Conservation (phyloP, 2,329 filamentous ascomycete genomes). For the Diaporthe caulivora region DNA sequence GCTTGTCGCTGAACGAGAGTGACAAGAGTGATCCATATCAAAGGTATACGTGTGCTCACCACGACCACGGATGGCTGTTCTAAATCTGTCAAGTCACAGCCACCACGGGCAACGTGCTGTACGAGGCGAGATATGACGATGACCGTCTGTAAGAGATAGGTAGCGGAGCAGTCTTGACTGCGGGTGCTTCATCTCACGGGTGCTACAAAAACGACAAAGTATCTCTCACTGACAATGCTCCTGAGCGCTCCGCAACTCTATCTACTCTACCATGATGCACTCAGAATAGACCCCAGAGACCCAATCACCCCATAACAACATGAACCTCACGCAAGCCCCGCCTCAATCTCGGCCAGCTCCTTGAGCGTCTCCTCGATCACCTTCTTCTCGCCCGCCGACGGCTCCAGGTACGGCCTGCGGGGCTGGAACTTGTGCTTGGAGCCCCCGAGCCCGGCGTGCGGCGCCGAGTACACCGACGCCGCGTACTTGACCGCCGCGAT, state of each 20-base stretch:
- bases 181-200: background rate
- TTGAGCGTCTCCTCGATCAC: constrained; percentile 55
- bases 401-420: constrained; percentile 70
- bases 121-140: background rate
- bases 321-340: constrained; percentile 50
- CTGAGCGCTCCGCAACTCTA: constrained; percentile 10
- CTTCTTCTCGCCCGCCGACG: constrained; percentile 58
- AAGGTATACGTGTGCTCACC: background rate
- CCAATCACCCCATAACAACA: background rate
- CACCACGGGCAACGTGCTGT: background rate
- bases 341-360: constrained; percentile 59
- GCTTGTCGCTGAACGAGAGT: constrained; percentile 20
- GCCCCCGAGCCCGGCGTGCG: constrained; percentile 68
- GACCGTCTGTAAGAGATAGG: background rate
- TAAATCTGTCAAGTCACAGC: background rate
- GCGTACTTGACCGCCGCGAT: constrained; percentile 79
- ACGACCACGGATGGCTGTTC: constrained; percentile 1
- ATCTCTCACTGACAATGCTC: background rate
- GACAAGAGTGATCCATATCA: constrained; percentile 5
- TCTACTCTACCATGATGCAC: background rate
- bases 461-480: constrained; percentile 70
- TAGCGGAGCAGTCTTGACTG: background rate
- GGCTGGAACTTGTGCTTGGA: constrained; percentile 70
- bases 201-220: background rate
- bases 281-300: no score